Evolutionary conservation across 805 yeast genomes (phyloP).

Genomic region (Groenewaldozyma salmanticensis): DNA sequence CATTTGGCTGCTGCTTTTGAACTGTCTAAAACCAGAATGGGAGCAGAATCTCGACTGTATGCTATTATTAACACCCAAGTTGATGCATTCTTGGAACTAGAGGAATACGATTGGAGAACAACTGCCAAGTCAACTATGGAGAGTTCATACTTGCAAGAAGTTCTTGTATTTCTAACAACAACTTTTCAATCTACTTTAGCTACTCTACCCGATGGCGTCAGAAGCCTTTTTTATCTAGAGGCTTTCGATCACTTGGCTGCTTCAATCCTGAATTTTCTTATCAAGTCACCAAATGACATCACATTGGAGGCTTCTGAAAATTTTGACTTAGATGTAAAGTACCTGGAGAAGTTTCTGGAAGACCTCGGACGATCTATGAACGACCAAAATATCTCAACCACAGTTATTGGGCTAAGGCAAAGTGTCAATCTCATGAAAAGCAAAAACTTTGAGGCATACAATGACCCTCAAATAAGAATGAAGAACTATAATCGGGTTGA

Average conservation of each 20-base stretch:
- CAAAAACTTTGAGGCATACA: slow-evolving; percentile 54
- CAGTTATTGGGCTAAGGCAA: slow-evolving; percentile 78
- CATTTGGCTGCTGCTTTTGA: slow-evolving; percentile 43
- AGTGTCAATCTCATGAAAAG: slow-evolving; percentile 57
- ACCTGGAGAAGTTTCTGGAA: slow-evolving; percentile 48
- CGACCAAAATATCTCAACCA: slow-evolving; percentile 43
- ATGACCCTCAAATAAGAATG: slow-evolving; percentile 43
- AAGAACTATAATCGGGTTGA: slow-evolving; percentile 66
- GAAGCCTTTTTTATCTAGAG: slow-evolving; percentile 71
- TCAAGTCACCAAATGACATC: slow-evolving; percentile 40
- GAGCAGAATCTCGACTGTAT: slow-evolving; percentile 73
- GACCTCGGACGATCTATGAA: slow-evolving; percentile 23
- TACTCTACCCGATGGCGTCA: slow-evolving; percentile 67
- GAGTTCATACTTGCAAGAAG: slow-evolving; percentile 64
- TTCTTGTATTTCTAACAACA: slow-evolving; percentile 76
- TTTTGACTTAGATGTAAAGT: slow-evolving; percentile 71
- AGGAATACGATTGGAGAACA: slow-evolving; percentile 79
- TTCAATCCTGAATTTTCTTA: slow-evolving; percentile 51
- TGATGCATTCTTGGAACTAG: slow-evolving; percentile 68
- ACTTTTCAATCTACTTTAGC: slow-evolving; percentile 78
- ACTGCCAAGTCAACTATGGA: slow-evolving; percentile 46
- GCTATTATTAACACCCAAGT: slow-evolving; percentile 74
- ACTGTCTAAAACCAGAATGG: slow-evolving; percentile 50
- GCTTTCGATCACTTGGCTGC: slow-evolving; percentile 79
- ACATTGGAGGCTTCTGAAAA: slow-evolving; percentile 56